Conservation (phyloP, 805 yeast genomes). For the Metschnikowia lachancei region DNA sequence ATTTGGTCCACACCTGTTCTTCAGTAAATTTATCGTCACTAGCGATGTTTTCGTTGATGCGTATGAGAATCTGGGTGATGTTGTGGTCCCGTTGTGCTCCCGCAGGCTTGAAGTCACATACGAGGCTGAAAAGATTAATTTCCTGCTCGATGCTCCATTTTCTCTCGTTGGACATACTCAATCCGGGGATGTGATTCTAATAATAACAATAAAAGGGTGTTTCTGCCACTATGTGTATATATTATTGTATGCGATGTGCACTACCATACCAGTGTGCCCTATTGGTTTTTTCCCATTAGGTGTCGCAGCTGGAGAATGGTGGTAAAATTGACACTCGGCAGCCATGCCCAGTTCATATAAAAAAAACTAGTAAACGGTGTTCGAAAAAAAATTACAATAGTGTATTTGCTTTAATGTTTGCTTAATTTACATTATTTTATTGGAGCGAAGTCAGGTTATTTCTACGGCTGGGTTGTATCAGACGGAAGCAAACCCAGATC, state of each 20-base stretch:
- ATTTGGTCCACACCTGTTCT: slow-evolving; percentile 56
- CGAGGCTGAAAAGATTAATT: slow-evolving; percentile 55
- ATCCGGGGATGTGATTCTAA: not conserved
- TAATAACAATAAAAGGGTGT: not conserved
- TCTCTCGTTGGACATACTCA: slow-evolving; percentile 3
- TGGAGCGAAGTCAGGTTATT: too few relatives aligned
- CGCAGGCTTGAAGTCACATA: slow-evolving; percentile 66
- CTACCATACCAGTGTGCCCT: not conserved
- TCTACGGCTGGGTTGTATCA: too few relatives aligned
- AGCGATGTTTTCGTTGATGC: slow-evolving; percentile 31
- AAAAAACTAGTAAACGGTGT: too few relatives aligned
- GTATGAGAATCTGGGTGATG: slow-evolving; percentile 40
- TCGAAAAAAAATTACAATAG: too few relatives aligned
- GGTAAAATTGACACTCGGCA: too few relatives aligned
- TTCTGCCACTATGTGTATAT: not conserved
- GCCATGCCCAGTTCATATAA: too few relatives aligned
- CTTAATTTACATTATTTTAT: too few relatives aligned
- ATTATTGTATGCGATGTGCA: slow-evolving; percentile 7
- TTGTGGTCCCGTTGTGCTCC: slow-evolving; percentile 50
- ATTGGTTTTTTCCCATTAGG: not conserved
- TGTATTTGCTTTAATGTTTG: too few relatives aligned
- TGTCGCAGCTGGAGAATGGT: not conserved
- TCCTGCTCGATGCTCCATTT: slow-evolving; percentile 64
- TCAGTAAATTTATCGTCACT: slow-evolving; percentile 34
- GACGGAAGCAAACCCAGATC: too few relatives aligned